These are phyloP conservation scores for Psidium guajava DNA, from an alignment of 345 rosid genomes.

Conservation along the genomic window DNA sequence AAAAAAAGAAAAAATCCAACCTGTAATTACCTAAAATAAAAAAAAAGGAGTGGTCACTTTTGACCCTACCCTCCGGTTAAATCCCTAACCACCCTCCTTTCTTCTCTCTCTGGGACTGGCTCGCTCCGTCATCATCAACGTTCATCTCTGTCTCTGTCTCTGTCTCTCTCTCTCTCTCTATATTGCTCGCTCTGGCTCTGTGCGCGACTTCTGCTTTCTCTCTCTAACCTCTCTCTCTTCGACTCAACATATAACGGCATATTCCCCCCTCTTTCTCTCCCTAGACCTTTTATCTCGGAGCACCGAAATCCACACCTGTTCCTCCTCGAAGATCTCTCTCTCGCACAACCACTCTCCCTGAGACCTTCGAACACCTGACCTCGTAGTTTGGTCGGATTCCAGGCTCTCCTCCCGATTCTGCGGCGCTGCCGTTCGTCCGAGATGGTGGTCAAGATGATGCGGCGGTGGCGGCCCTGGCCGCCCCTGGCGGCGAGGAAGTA, in stretches of 20 bases:
- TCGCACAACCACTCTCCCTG: not conserved
- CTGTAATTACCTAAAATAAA: no score
- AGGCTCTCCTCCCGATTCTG: not conserved
- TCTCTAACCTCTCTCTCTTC: not conserved
- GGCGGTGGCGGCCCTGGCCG: slow-evolving; percentile 96
- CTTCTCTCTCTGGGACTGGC: not conserved
- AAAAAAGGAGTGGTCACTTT: not conserved
- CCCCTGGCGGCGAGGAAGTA: slow-evolving; percentile 50
- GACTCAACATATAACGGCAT: not conserved
- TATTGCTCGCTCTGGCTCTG: not conserved
- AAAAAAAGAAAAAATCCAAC: no score
- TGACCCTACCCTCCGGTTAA: not conserved
- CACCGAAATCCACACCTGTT: not conserved
- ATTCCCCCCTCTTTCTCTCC: not conserved
- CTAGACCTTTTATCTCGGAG: not conserved
- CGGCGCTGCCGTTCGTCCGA: not conserved
- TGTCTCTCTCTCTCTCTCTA: not conserved
- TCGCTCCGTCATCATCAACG: not conserved
- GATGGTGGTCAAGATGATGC: slow-evolving; percentile 99
- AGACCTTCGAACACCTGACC: no score
- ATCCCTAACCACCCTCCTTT: not conserved
- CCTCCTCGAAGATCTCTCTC: not conserved
- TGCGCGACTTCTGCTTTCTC: not conserved
- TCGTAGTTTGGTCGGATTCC: not conserved
- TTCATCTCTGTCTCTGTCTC: not conserved